phyloP scores from a whole-genome alignment of 495 filamentous ascomycete species.

The Antarctomyces pellizariae region DNA sequence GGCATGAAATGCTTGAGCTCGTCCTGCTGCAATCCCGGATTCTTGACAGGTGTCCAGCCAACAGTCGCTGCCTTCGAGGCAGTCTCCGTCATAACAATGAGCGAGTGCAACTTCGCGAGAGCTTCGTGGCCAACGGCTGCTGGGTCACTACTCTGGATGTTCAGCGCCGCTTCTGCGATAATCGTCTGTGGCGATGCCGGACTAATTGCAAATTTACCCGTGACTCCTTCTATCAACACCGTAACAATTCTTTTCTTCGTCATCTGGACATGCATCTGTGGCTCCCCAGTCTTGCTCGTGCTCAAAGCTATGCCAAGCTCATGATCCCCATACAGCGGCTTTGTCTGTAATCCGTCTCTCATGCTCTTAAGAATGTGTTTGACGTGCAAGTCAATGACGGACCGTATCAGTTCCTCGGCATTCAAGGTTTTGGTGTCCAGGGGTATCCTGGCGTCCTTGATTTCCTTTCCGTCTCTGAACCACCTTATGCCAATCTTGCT shows the following conservation, averaged over 20 bases:
- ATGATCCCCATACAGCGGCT: constrained; percentile 30
- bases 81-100: constrained; percentile 36
- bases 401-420: constrained; percentile 44
- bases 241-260: constrained; percentile 29
- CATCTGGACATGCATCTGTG: constrained; percentile 43
- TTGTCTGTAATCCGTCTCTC: constrained; percentile 27
- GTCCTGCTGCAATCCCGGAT: constrained; percentile 27
- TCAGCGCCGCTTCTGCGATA: constrained; percentile 25
- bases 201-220: constrained; percentile 29
- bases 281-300: constrained; percentile 31
- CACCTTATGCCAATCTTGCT: constrained; percentile 45
- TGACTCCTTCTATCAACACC: constrained; percentile 44
- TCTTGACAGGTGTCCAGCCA: constrained; percentile 33
- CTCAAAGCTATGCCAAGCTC: constrained; percentile 28
- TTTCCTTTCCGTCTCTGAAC: constrained; percentile 61
- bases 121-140: constrained; percentile 26
- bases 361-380: constrained; percentile 37
- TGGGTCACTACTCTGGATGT: constrained; percentile 24
- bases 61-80: constrained; percentile 30
- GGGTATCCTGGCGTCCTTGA: constrained; percentile 35
- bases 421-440: constrained; percentile 45
- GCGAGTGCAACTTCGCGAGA: constrained; percentile 32
- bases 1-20: constrained; percentile 37
- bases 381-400: constrained; percentile 52
- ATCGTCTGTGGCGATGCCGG: constrained; percentile 19